Conservation (phyloP, 768 basidiomycete genomes). For the Russula lepida region DNA sequence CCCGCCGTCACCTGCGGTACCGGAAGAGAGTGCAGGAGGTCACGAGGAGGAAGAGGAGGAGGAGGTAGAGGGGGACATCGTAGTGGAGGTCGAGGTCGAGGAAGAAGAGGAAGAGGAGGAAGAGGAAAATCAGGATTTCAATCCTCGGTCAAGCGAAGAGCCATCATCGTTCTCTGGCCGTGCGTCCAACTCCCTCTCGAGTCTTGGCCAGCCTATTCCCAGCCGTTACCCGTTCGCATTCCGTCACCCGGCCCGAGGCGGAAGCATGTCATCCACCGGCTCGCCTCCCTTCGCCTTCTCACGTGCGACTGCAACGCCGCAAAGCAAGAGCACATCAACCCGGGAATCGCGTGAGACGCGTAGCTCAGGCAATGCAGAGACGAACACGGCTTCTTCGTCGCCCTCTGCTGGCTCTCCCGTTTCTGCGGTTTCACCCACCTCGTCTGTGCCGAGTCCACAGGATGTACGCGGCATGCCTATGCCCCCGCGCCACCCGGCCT, state of each 20-base stretch:
- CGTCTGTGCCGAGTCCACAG: conserved; percentile 23
- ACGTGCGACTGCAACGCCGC: conserved; percentile 26
- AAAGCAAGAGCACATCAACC: conserved; percentile 29
- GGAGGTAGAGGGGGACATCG: conserved; percentile 24
- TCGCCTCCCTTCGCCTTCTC: conserved; percentile 24
- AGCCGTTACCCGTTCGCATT: conserved; percentile 66
- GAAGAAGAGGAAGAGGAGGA: conserved; percentile 39
- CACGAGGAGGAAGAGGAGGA: conserved; percentile 23
- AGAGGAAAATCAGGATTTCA: conserved; percentile 26
- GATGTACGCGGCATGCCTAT: conserved; percentile 34
- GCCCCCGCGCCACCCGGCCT: conserved; percentile 41
- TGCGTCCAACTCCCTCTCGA: conserved; percentile 56
- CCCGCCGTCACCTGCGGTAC: conserved; percentile 52
- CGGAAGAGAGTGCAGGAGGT: conserved; percentile 29
- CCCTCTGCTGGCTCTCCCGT: conserved; percentile 48
- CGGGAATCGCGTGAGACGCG: conserved; percentile 33
- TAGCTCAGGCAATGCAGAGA: conserved; percentile 50
- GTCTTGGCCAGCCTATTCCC: conserved; percentile 66
- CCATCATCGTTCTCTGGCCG: conserved; percentile 54
- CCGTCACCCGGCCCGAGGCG: conserved; percentile 44
- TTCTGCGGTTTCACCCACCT: conserved; percentile 33
- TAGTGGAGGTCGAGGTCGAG: conserved; percentile 29
- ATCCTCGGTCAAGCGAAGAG: conserved; percentile 33
- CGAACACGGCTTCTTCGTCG: background rate
- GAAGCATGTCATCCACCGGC: conserved; percentile 34